These are phyloP conservation scores for Ophiostoma australiae DNA, from an alignment of 2,329 filamentous ascomycete species.

Conservation along the genomic window DNA sequence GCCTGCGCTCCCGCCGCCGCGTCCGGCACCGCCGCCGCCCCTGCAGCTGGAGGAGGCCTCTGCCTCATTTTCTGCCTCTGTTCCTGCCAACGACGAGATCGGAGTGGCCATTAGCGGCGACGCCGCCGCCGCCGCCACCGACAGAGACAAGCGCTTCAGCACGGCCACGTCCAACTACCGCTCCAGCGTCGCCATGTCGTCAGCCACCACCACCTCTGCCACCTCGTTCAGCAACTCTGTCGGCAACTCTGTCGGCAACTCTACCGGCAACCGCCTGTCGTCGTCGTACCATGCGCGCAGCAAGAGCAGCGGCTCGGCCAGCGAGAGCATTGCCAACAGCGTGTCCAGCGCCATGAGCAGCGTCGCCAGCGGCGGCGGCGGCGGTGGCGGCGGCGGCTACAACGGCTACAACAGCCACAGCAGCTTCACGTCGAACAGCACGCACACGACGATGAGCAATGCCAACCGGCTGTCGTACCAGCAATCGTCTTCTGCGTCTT, in stretches of 20 bases:
- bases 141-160: slow-evolving; percentile 15
- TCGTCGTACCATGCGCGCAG: slow-evolving; percentile 24
- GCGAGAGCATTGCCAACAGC: slow-evolving; percentile 24
- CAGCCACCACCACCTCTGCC: neutral
- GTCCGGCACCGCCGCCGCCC: slow-evolving; percentile 19
- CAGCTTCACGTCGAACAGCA: slow-evolving; percentile 21
- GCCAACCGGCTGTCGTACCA: slow-evolving; percentile 18
- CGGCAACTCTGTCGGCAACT: too few relatives aligned
- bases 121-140: neutral
- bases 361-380: slow-evolving; percentile 18
- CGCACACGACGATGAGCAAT: slow-evolving; percentile 1
- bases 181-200: neutral
- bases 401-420: neutral
- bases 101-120: neutral
- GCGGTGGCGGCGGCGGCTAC: slow-evolving; percentile 1
- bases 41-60: slow-evolving; percentile 13
- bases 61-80: too few relatives aligned
- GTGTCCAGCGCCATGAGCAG: slow-evolving; percentile 17
- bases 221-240: neutral
- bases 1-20: slow-evolving; percentile 17
- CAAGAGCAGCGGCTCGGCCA: slow-evolving; percentile 25
- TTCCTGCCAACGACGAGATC: neutral
- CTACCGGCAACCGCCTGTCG: slow-evolving; percentile 10
- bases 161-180: slow-evolving; percentile 8
- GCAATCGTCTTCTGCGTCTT: neutral